A percentile compares a stretch with the other conserved stretches of the same genome.
Evolutionary conservation across 1,284 basidiomycete genomes (phyloP).

Genomic region (Apiotrichum akiyoshidainum): DNA sequence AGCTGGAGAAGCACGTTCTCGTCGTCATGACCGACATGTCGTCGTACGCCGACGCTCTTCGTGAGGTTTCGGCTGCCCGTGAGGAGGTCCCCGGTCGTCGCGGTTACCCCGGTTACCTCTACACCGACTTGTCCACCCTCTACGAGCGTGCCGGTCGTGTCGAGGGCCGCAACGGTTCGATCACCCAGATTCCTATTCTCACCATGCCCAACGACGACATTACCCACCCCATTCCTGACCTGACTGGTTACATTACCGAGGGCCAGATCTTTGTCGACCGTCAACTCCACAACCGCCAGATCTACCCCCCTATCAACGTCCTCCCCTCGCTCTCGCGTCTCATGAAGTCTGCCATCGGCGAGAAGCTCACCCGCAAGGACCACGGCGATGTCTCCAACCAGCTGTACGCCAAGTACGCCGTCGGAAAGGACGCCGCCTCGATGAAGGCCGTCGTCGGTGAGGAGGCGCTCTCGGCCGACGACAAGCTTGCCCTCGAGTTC

Average conservation of each 20-base stretch:
- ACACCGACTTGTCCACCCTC: slow-evolving; percentile 96
- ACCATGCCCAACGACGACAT: slow-evolving; percentile 99
- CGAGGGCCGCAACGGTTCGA: slow-evolving; percentile 94
- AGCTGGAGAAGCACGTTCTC: slow-evolving; percentile 98
- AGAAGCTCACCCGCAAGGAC: slow-evolving; percentile 94
- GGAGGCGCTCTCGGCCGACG: slow-evolving; percentile 75
- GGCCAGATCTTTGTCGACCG: slow-evolving; percentile 99
- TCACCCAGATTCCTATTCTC: slow-evolving; percentile 98
- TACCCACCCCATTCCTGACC: slow-evolving; percentile 98
- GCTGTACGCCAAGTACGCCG: slow-evolving; percentile 96
- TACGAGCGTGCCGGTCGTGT: slow-evolving; percentile 99
- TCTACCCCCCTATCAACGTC: slow-evolving; percentile 99
- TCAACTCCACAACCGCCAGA: slow-evolving; percentile 64
- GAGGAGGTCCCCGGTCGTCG: slow-evolving; percentile 99
- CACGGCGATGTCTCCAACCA: slow-evolving; percentile 99
- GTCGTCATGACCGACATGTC: slow-evolving; percentile 98
- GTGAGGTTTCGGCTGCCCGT: slow-evolving; percentile 83
- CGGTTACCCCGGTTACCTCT: slow-evolving; percentile 83
- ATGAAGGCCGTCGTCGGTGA: slow-evolving; percentile 99
- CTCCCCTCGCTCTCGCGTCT: slow-evolving; percentile 95
- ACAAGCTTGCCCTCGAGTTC: slow-evolving; percentile 70
- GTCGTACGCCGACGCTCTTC: slow-evolving; percentile 29
- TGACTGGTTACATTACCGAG: slow-evolving; percentile 98
- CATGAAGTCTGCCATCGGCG: slow-evolving; percentile 99
- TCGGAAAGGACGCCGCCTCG: slow-evolving; percentile 92